Evolutionary conservation across 257 asterid species (phyloP).

Genomic region (Leonotis leonurus): DNA sequence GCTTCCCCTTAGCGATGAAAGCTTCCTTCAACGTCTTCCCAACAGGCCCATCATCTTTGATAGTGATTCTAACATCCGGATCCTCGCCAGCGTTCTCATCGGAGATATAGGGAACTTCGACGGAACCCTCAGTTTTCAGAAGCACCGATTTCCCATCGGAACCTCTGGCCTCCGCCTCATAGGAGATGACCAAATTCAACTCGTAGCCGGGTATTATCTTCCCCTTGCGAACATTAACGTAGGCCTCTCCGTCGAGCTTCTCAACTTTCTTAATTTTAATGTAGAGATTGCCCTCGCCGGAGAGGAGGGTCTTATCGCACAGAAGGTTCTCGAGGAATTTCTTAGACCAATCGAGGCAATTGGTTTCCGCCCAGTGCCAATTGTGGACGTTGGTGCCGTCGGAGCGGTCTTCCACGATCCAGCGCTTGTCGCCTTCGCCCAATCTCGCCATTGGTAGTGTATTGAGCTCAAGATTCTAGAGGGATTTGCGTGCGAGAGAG

Average conservation of each 20-base stretch:
- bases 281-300: conserved; percentile 64
- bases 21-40: conserved; percentile 78
- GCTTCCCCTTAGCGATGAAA: conserved; percentile 54
- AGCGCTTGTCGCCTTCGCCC: conserved; percentile 93
- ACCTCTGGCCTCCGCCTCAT: conserved; percentile 73
- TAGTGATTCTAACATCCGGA: conserved; percentile 50
- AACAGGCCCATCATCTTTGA: conserved; percentile 73
- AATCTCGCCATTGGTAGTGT: conserved; percentile 49
- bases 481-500: not conserved
- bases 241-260: conserved; percentile 82
- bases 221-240: conserved; percentile 87
- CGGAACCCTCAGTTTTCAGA: conserved; percentile 53
- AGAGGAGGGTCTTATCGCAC: conserved; percentile 37
- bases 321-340: conserved; percentile 52
- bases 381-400: too few relatives aligned
- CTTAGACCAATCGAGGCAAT: conserved; percentile 83
- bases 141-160: conserved; percentile 37
- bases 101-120: conserved; percentile 77
- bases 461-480: not conserved
- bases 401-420: conserved; percentile 94
- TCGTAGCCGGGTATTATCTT: conserved; percentile 88
- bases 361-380: conserved; percentile 93
- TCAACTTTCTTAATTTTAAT: conserved; percentile 44
- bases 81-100: conserved; percentile 97
- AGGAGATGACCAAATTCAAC: conserved; percentile 49